These are phyloP conservation scores for Coix lacrymajobi DNA, from an alignment of 176 grass and related monocot genomes.

Conservation along the genomic window DNA sequence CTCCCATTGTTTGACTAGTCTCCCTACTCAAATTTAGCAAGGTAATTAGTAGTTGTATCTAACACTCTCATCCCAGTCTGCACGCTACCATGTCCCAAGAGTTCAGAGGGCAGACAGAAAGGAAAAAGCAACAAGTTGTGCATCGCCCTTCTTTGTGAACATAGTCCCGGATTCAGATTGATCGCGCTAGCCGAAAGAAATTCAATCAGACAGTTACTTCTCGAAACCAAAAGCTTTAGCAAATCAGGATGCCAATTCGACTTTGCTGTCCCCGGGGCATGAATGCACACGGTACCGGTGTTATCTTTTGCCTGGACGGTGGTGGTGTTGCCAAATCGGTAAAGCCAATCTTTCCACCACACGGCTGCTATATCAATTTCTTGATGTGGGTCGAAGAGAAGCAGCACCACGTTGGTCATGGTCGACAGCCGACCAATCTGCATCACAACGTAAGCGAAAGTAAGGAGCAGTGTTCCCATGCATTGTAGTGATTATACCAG, in stretches of 20 bases:
- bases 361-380: not conserved
- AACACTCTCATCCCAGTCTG: not conserved
- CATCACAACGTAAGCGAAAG: not conserved
- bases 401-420: not conserved
- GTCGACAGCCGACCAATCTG: not conserved
- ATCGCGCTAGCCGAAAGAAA: not conserved
- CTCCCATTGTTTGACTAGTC: not conserved
- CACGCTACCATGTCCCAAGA: not conserved
- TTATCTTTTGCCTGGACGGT: not conserved
- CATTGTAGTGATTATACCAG: not conserved
- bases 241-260: not conserved
- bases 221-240: not conserved
- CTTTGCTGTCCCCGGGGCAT: not conserved
- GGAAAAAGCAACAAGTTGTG: not conserved
- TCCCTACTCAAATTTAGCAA: not conserved
- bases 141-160: not conserved
- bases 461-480: not conserved
- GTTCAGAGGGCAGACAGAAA: too few relatives aligned
- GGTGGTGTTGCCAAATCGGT: not conserved
- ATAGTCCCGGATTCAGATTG: not conserved
- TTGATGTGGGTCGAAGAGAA: not conserved
- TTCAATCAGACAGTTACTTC: not conserved
- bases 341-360: not conserved
- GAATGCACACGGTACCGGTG: not conserved
- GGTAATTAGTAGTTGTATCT: not conserved